Conservation (phyloP, 805 yeast species). For the Candida fluviatilis region DNA sequence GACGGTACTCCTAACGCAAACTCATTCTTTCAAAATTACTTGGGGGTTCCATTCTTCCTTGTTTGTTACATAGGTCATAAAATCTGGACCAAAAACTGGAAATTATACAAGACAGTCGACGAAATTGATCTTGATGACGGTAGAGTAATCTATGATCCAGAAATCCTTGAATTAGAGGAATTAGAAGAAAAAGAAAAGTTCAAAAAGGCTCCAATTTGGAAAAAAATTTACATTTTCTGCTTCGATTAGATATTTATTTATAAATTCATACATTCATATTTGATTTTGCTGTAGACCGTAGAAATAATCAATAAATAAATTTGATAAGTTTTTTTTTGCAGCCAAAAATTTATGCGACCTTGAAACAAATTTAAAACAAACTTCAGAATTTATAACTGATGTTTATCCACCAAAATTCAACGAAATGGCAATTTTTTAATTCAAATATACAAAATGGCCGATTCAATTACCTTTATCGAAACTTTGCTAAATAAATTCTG, state of each 20-base stretch:
- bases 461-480: not conserved
- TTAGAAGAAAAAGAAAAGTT: constrained; percentile 19
- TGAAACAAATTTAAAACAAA: too few species aligned
- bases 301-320: not conserved
- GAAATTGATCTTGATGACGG: constrained; percentile 28
- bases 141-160: constrained; percentile 30
- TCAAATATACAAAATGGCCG: not conserved
- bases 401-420: too few species aligned
- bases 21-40: constrained; percentile 29
- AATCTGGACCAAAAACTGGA: constrained; percentile 28
- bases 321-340: not conserved
- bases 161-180: constrained; percentile 27
- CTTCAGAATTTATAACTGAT: too few species aligned
- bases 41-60: constrained; percentile 28
- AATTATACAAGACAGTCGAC: constrained; percentile 17
- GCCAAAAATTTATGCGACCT: too few species aligned
- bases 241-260: constrained; percentile 7
- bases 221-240: constrained; percentile 11
- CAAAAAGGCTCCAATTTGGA: constrained; percentile 15
- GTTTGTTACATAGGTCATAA: constrained; percentile 30
- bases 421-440: too few species aligned
- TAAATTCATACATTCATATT: not conserved
- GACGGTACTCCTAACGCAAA: constrained; percentile 20
- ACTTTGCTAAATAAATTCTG: not conserved
- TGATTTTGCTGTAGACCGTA: not conserved